Base-by-base conservation (phyloP, 192 early-diverging fungal genomes). In the Coemansia sp. region DNA sequence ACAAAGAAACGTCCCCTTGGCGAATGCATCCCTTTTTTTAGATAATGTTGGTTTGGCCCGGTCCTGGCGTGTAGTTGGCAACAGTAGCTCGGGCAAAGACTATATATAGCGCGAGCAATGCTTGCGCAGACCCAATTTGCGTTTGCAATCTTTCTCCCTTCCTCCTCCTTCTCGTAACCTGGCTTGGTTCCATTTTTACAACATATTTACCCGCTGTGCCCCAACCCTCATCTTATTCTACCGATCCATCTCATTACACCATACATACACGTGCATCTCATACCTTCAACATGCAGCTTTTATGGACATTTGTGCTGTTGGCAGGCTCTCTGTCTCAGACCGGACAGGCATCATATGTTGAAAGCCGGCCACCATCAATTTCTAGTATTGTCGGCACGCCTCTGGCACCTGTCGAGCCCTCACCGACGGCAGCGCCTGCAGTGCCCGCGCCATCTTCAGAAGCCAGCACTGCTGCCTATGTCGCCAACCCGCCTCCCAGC, bases 271-370 rank as follows among this genome's bases (percentile, higher is more conserved):
- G 21, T 23, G 40, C 36, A 40, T 26, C n/a, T n/a, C n/a, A n/a
- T 41, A n/a, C 23, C 23, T 26, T 4, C 31, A 66, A 2, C 41
- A 76, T 76, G 73, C 41, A 59, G 38, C 54, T 76, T 32, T 40
- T 66, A 51, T 69, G 62, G 62, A 76, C 73, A 54, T 76, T 65
- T 58, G 50, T 69, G 44, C 45, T 64, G 8, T 45, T 64, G 36
- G 53, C 58, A 1, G 58, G 53, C 14, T 41, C 67, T 5, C 38
- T 69, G 42, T 67, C 63, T 12, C 62, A 62, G 30, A 59, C 52
- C 17, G 68, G 58, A 11, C 50, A 48, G 31, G 56, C 59, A 6
- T 56, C 62, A 34, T 76, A 76, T 58, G 50, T 56, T 9, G 58
- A 51, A 15, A 62, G 40, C 37, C 43, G 47, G 14, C 66, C 73